Conservation (phyloP, 208 protist species). For the Acanthamoeba sp. region DNA sequence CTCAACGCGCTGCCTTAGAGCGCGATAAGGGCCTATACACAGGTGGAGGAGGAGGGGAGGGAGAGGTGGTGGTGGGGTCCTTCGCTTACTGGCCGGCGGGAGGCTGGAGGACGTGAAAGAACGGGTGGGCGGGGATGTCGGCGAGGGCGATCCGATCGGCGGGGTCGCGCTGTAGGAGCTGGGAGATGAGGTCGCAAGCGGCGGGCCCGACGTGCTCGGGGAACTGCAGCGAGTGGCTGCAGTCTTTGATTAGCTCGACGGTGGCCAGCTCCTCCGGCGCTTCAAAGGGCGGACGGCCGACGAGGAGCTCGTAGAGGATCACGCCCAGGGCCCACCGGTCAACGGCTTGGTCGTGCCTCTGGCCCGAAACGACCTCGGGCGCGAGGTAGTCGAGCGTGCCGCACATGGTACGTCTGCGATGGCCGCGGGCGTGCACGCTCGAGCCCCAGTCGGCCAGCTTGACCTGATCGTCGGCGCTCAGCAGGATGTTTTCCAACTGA, state of each 20-base stretch:
- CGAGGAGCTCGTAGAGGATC: conserved; percentile 97
- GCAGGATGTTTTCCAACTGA: conserved; percentile 46
- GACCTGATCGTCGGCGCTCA: conserved; percentile 92
- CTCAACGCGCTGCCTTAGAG: not conserved
- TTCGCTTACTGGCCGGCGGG: not conserved
- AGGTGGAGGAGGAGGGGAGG: too few species aligned
- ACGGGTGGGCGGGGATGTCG: conserved; percentile 1
- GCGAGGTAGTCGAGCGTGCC: conserved; percentile 99
- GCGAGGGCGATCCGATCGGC: not conserved
- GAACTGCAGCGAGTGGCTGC: conserved; percentile 45
- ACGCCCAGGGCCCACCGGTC: conserved; percentile 98
- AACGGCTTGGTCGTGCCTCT: conserved; percentile 88
- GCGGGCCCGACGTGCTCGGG: conserved; percentile 2
- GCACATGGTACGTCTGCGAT: conserved; percentile 85
- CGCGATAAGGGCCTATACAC: too few species aligned
- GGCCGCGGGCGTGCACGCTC: conserved; percentile 96
- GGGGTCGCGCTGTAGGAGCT: conserved; percentile 37
- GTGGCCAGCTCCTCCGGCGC: conserved; percentile 93
- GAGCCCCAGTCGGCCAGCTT: conserved; percentile 99
- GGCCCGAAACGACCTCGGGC: conserved; percentile 97
- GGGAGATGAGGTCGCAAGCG: conserved; percentile 35
- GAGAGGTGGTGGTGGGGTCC: too few species aligned
- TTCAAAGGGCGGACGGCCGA: conserved; percentile 96
- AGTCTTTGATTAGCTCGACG: conserved; percentile 92
- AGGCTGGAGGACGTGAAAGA: not conserved